These are phyloP conservation scores for Cyclocybe aegerita DNA, from an alignment of 768 basidiomycete species.

Conservation along the genomic window DNA sequence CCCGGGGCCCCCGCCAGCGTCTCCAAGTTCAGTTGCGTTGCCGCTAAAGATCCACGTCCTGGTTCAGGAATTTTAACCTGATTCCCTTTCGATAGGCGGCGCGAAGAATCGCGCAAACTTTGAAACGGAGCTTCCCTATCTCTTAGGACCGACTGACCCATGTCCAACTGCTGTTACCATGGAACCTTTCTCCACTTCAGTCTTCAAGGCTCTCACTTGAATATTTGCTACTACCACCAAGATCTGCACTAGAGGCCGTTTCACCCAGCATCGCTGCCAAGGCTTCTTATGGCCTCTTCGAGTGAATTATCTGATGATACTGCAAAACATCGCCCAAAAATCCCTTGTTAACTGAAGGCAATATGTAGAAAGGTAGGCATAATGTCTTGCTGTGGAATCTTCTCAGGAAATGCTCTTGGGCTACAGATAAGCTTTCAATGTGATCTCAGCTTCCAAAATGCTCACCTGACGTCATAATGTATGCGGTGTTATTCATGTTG, in stretches of 20 bases:
- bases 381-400: no score
- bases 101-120: conserved; percentile 61
- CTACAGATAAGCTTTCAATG: no score
- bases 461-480: no score
- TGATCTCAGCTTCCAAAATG: no score
- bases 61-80: conserved; percentile 79
- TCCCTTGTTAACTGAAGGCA: no score
- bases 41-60: conserved; percentile 69
- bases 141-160: conserved; percentile 85
- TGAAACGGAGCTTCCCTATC: conserved; percentile 75
- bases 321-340: no score
- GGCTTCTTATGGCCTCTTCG: no score
- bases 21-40: conserved; percentile 68
- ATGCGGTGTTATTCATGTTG: no score
- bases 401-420: no score
- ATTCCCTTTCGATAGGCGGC: conserved; percentile 76
- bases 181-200: conserved; percentile 89
- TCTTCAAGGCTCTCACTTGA: conserved; percentile 85
- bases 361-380: no score
- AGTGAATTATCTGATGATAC: no score
- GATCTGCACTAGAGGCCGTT: conserved; percentile 84
- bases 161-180: conserved; percentile 86
- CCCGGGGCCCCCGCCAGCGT: conserved; percentile 68
- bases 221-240: conserved; percentile 90
- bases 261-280: conserved; percentile 58